phyloP scores from a whole-genome alignment of 148 eudicot genomes.

The Diospyros kaki region DNA sequence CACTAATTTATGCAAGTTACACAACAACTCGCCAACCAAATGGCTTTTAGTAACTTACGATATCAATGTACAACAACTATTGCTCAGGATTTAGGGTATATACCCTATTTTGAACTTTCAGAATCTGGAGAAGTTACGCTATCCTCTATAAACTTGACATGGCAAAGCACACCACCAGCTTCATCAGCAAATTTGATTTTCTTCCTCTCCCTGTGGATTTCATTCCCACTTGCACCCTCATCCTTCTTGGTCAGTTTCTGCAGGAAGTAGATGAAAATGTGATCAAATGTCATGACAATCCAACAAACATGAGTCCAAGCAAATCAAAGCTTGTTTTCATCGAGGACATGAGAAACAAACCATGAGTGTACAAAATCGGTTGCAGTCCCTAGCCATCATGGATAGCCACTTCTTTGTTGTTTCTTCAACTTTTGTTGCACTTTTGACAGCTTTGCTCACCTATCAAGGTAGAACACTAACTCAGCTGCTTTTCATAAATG shows the following conservation, averaged over 20 bases:
- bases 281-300: background rate
- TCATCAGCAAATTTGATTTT: slow-evolving; percentile 87
- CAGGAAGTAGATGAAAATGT: slow-evolving; percentile 1
- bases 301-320: background rate
- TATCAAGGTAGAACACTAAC: slow-evolving; percentile 17
- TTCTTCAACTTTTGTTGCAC: slow-evolving; percentile 68
- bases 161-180: slow-evolving; percentile 80
- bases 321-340: background rate
- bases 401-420: slow-evolving; percentile 58
- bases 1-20: no score
- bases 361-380: slow-evolving; percentile 87
- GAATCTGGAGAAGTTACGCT: slow-evolving; percentile 19
- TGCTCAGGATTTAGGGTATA: slow-evolving; percentile 4
- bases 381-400: slow-evolving; percentile 84
- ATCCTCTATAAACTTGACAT: slow-evolving; percentile 52
- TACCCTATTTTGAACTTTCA: slow-evolving; percentile 12
- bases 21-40: background rate
- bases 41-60: background rate
- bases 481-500: no score
- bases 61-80: background rate
- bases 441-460: slow-evolving; percentile 61
- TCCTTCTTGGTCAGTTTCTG: slow-evolving; percentile 49
- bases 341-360: slow-evolving; percentile 33
- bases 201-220: slow-evolving; percentile 37
- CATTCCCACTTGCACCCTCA: slow-evolving; percentile 26